Evolutionary conservation across 2,329 filamentous ascomycete species (phyloP).

Genomic region (Coniochaeta ligniaria): DNA sequence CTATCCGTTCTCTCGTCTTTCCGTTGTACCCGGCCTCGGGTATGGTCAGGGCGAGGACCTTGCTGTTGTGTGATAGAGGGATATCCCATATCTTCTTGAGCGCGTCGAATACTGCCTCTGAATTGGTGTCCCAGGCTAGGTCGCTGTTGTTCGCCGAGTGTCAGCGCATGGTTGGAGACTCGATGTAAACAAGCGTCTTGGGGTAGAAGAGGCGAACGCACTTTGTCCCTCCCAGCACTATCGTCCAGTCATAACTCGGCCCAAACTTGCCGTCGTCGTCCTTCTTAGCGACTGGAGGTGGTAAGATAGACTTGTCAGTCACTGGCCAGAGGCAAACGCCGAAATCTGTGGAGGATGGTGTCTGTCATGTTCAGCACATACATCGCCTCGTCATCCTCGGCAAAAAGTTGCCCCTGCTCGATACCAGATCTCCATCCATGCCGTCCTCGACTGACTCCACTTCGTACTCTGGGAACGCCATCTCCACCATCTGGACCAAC

Average conservation of each 20-base stretch:
- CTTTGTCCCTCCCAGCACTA: constrained; percentile 60
- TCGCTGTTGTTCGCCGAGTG: constrained; percentile 29
- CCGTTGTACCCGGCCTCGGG: constrained; percentile 37
- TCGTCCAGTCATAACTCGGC: constrained; percentile 48
- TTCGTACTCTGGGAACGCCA: constrained; percentile 28
- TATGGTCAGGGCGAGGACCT: constrained; percentile 57
- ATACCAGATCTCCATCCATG: constrained; percentile 15
- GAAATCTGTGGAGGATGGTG: background rate
- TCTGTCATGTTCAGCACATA: constrained; percentile 5
- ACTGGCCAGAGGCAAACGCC: background rate
- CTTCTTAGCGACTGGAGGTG: background rate
- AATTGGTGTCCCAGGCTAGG: constrained; percentile 30
- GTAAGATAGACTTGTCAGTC: too few relatives aligned
- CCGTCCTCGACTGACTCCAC: constrained; percentile 21
- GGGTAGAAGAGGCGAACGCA: constrained; percentile 6
- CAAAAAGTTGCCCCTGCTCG: constrained; percentile 11
- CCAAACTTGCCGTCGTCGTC: background rate
- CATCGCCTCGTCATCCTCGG: constrained; percentile 17
- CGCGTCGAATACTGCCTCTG: constrained; percentile 37
- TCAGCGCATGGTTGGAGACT: background rate
- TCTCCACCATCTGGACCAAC: constrained; percentile 37
- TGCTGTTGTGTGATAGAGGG: constrained; percentile 38
- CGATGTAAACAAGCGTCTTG: background rate
- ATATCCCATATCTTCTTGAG: constrained; percentile 44
- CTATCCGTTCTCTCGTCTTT: constrained; percentile 15